Conservation (phyloP, 2,329 filamentous ascomycete genomes). For the Ceratocystis albifundus region DNA sequence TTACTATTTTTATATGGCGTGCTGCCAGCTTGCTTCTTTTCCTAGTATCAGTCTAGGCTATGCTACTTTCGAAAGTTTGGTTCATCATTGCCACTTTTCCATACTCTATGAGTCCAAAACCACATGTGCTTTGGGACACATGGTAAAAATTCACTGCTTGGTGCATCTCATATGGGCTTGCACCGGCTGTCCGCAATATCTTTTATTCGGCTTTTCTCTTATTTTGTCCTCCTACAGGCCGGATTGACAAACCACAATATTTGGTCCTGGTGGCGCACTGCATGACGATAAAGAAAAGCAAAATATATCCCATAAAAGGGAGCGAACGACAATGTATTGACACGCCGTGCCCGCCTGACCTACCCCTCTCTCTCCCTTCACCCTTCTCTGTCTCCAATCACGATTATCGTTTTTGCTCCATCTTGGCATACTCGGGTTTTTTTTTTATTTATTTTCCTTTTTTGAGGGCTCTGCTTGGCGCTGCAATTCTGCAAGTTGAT, state of each 20-base stretch:
- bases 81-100: neutral
- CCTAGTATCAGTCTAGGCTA: conserved; percentile 22
- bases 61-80: neutral
- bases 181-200: no score
- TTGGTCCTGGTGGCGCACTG: neutral
- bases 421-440: conserved; percentile 4
- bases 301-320: neutral
- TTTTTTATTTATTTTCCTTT: neutral
- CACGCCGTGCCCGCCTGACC: neutral
- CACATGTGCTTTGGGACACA: neutral
- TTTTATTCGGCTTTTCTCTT: neutral
- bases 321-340: neutral
- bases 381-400: neutral
- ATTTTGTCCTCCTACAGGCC: neutral
- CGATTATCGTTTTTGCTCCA: neutral
- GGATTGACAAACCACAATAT: neutral
- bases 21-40: neutral
- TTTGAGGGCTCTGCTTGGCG: neutral
- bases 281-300: neutral
- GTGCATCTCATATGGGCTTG: neutral
- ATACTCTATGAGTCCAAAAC: neutral
- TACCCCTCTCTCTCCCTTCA: neutral
- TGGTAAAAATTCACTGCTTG: neutral
- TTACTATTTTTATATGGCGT: neutral
- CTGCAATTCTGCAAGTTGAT: neutral